Evolutionary conservation across 1,284 basidiomycete species (phyloP).

Genomic region (Trichosporon sp.): DNA sequence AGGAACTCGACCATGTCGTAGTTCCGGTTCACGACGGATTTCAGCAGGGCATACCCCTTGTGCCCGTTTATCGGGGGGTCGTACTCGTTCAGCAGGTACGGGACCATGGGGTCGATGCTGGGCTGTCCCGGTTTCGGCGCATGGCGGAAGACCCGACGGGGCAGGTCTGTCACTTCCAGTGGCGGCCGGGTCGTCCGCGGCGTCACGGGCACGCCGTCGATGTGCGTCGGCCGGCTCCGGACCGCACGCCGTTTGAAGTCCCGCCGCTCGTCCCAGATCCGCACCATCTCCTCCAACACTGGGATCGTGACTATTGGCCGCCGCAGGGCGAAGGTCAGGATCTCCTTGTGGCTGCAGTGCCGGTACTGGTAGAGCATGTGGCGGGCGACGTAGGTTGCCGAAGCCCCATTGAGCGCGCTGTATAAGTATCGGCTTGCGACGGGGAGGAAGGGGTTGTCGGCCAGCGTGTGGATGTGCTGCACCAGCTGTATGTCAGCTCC

Average conservation of each 20-base stretch:
- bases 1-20: slow-evolving; percentile 69
- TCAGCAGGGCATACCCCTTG: slow-evolving; percentile 74
- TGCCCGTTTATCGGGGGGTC: slow-evolving; percentile 62
- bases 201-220: slow-evolving; percentile 17
- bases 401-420: slow-evolving; percentile 59
- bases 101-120: slow-evolving; percentile 52
- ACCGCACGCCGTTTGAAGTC: slow-evolving; percentile 24
- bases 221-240: not conserved
- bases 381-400: slow-evolving; percentile 37
- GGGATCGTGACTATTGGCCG: slow-evolving; percentile 44
- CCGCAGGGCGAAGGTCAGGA: slow-evolving; percentile 39
- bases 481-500: slow-evolving; percentile 62
- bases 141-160: slow-evolving; percentile 50
- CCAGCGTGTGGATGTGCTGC: slow-evolving; percentile 70
- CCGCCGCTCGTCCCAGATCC: slow-evolving; percentile 42
- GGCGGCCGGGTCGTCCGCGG: slow-evolving; percentile 19
- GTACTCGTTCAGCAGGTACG: slow-evolving; percentile 48
- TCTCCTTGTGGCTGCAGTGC: slow-evolving; percentile 29
- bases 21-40: slow-evolving; percentile 69
- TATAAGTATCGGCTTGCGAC: slow-evolving; percentile 62
- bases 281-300: slow-evolving; percentile 40
- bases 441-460: slow-evolving; percentile 66
- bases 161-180: slow-evolving; percentile 40
- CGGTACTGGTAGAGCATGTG: slow-evolving; percentile 46
- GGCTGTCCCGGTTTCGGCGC: slow-evolving; percentile 4